A percentile compares a stretch with the other conserved stretches of the same genome.
Conservation (phyloP, 2,329 filamentous ascomycete genomes). For the Penicillium crustosum region DNA sequence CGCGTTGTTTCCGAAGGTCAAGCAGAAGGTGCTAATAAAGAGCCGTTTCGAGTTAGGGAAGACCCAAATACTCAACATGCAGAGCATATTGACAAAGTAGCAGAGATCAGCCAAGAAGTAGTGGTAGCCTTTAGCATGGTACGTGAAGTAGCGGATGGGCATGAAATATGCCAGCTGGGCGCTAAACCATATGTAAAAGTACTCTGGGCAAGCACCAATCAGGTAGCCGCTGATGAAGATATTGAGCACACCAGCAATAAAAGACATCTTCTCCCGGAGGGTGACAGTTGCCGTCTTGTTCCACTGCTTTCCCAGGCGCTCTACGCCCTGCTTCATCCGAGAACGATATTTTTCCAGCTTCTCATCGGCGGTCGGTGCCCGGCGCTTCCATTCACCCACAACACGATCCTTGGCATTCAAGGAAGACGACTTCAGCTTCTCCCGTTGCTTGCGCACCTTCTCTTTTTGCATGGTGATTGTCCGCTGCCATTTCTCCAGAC, state of each 20-base stretch:
- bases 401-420: conserved; percentile 81
- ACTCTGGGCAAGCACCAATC: conserved; percentile 79
- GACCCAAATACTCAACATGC: conserved; percentile 79
- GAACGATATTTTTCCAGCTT: conserved; percentile 87
- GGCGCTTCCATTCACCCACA: conserved; percentile 86
- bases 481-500: conserved; percentile 85
- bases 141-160: conserved; percentile 90
- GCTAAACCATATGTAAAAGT: conserved; percentile 92
- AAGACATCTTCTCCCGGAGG: conserved; percentile 87
- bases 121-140: conserved; percentile 87
- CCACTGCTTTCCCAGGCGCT: conserved; percentile 81
- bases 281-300: conserved; percentile 87
- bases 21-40: conserved; percentile 87
- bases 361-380: conserved; percentile 83
- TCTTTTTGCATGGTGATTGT: conserved; percentile 79
- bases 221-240: conserved; percentile 96
- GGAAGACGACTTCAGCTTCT: conserved; percentile 73
- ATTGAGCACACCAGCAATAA: conserved; percentile 94
- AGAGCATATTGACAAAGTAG: conserved; percentile 93
- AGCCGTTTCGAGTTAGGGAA: conserved; percentile 89
- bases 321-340: conserved; percentile 85
- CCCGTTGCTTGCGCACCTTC: conserved; percentile 78
- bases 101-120: conserved; percentile 97
- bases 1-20: conserved; percentile 95
- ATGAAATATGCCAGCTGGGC: conserved; percentile 88